Conservation (phyloP, 2,329 filamentous ascomycete species). For the Phialophora tarda region DNA sequence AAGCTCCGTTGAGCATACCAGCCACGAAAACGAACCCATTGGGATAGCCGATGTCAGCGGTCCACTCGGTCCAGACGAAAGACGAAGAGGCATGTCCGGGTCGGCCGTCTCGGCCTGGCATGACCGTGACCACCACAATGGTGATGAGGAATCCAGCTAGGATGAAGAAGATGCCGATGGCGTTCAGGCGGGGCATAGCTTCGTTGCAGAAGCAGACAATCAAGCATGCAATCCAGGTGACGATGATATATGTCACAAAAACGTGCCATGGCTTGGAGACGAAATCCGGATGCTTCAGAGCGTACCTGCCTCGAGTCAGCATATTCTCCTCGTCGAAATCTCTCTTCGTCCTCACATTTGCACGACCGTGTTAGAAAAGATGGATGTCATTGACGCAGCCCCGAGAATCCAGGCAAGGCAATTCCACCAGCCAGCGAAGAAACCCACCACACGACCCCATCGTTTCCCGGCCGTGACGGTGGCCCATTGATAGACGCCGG, state of each 20-base stretch:
- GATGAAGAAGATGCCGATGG: slow-evolving; percentile 58
- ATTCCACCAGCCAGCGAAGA: slow-evolving; percentile 55
- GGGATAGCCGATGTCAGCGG: slow-evolving; percentile 52
- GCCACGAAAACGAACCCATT: slow-evolving; percentile 64
- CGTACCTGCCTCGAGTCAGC: slow-evolving; percentile 48
- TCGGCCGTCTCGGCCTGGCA: slow-evolving; percentile 32
- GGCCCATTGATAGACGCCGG: slow-evolving; percentile 67
- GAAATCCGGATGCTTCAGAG: slow-evolving; percentile 61
- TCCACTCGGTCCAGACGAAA: slow-evolving; percentile 64
- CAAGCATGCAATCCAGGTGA: slow-evolving; percentile 34
- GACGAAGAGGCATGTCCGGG: slow-evolving; percentile 52
- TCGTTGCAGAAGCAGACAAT: slow-evolving; percentile 53
- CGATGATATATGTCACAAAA: slow-evolving; percentile 62
- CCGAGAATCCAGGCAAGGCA: slow-evolving; percentile 65
- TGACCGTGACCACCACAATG: slow-evolving; percentile 49
- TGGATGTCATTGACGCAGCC: slow-evolving; percentile 63
- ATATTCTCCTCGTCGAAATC: not conserved
- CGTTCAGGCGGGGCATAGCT: slow-evolving; percentile 43
- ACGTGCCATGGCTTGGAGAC: slow-evolving; percentile 62
- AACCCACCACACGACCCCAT: slow-evolving; percentile 59
- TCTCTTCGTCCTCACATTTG: slow-evolving; percentile 67
- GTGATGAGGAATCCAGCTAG: slow-evolving; percentile 54
- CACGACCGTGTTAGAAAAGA: slow-evolving; percentile 63
- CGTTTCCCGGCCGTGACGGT: slow-evolving; percentile 61
- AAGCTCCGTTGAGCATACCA: slow-evolving; percentile 73